Conservation (phyloP, 78 protist species). For the Monosiga brevicollis region DNA sequence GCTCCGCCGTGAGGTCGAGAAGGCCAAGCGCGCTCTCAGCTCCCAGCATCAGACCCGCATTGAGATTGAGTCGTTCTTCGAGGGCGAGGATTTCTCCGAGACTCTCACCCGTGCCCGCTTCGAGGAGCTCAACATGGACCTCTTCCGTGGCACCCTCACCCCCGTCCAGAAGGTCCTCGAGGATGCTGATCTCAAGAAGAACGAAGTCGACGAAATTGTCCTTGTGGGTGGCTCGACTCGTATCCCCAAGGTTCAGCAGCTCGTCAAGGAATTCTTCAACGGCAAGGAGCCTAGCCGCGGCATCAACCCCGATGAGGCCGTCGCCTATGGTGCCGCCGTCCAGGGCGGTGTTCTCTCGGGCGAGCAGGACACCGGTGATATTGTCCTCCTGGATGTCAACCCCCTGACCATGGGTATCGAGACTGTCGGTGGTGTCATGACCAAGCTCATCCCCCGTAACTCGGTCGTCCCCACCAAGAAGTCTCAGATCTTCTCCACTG, state of each 20-base stretch:
- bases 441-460: constrained; percentile 83
- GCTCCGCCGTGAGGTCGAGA: constrained; percentile 89
- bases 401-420: constrained; percentile 96
- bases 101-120: constrained; percentile 96
- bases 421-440: constrained; percentile 94
- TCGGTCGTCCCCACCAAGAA: constrained; percentile 92
- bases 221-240: constrained; percentile 99
- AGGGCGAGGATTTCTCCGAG: constrained; percentile 90
- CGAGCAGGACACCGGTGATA: constrained; percentile 50
- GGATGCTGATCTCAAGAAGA: constrained; percentile 83
- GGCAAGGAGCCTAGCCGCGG: constrained; percentile 93
- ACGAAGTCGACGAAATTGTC: constrained; percentile 89
- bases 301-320: constrained; percentile 99
- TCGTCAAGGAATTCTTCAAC: constrained; percentile 91
- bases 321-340: constrained; percentile 98
- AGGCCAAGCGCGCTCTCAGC: constrained; percentile 90
- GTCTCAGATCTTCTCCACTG: constrained; percentile 90
- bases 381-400: constrained; percentile 81
- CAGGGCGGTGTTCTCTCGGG: constrained; percentile 95
- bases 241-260: constrained; percentile 94
- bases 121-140: constrained; percentile 95
- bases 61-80: constrained; percentile 89
- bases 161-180: constrained; percentile 86
- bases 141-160: constrained; percentile 82
- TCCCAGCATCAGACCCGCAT: constrained; percentile 57